Conservation (phyloP, 306 rosid species). For the Abrus pulchellus region DNA sequence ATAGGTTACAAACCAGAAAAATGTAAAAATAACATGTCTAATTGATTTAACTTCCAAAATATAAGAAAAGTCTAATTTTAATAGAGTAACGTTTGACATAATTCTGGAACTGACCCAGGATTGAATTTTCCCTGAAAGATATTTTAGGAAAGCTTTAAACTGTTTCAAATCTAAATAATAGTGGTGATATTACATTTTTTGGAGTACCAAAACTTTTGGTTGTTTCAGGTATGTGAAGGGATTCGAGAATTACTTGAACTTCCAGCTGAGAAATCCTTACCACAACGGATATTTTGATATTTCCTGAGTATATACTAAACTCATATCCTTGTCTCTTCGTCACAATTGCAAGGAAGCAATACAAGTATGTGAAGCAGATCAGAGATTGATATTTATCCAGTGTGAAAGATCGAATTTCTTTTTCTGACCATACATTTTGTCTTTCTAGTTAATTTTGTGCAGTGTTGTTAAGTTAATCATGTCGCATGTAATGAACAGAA, state of each 20-base stretch:
- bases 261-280: constrained; percentile 75
- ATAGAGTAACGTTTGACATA: not conserved
- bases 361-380: constrained; percentile 15
- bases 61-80: no score
- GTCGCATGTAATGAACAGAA: not conserved
- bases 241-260: constrained; percentile 81
- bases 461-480: not conserved
- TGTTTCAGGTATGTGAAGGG: constrained; percentile 81
- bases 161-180: not conserved
- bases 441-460: not conserved
- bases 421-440: not conserved
- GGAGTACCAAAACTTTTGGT: constrained; percentile 7
- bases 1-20: no score
- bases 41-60: no score
- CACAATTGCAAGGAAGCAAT: constrained; percentile 8
- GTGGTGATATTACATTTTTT: not conserved
- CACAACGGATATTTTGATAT: constrained; percentile 60
- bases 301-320: not conserved
- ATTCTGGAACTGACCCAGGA: constrained; percentile 11
- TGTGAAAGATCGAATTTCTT: not conserved
- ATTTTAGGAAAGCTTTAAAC: not conserved
- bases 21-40: no score
- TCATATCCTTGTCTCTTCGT: not conserved
- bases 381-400: constrained; percentile 20
- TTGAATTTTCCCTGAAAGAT: constrained; percentile 21